Evolutionary conservation across 1,284 basidiomycete genomes (phyloP).

Genomic region (Cryptococcus wingfieldii): DNA sequence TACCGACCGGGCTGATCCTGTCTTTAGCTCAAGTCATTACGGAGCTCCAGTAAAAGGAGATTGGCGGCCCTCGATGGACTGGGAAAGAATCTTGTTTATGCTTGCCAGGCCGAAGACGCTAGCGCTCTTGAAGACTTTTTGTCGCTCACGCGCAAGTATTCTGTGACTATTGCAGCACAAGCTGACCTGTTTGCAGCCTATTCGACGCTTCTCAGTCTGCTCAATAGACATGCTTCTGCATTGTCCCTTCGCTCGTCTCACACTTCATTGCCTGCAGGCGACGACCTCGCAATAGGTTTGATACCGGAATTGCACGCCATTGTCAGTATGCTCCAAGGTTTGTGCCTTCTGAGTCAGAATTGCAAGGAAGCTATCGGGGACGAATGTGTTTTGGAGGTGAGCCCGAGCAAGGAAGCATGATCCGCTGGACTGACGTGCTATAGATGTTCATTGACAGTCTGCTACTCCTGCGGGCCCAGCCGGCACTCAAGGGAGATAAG

Average conservation of each 20-base stretch:
- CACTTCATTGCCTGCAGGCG: slow-evolving; percentile 25
- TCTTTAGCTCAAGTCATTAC: slow-evolving; percentile 25
- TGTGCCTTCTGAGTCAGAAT: slow-evolving; percentile 63
- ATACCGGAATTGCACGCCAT: slow-evolving; percentile 41
- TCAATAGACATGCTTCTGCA: slow-evolving; percentile 32
- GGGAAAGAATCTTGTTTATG: slow-evolving; percentile 18
- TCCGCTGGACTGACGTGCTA: neutral
- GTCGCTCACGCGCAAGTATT: slow-evolving; percentile 3
- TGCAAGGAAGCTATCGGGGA: slow-evolving; percentile 69
- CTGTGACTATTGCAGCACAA: neutral
- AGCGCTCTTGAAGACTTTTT: slow-evolving; percentile 1
- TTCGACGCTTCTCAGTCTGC: slow-evolving; percentile 23
- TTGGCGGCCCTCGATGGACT: slow-evolving; percentile 20
- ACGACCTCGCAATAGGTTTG: slow-evolving; percentile 26
- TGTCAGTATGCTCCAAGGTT: slow-evolving; percentile 70
- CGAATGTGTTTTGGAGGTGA: slow-evolving; percentile 65
- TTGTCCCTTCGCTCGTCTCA: slow-evolving; percentile 24
- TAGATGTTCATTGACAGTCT: slow-evolving; percentile 42
- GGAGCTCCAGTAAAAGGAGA: slow-evolving; percentile 27
- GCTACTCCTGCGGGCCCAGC: slow-evolving; percentile 34
- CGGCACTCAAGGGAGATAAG: slow-evolving; percentile 20
- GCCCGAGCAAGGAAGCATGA: slow-evolving; percentile 17
- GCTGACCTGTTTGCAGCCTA: slow-evolving; percentile 23
- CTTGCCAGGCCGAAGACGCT: neutral
- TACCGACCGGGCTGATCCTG: neutral